Base-by-base conservation (phyloP, 1,284 basidiomycete genomes). In the Cutaneotrichosporon arboriforme region DNA sequence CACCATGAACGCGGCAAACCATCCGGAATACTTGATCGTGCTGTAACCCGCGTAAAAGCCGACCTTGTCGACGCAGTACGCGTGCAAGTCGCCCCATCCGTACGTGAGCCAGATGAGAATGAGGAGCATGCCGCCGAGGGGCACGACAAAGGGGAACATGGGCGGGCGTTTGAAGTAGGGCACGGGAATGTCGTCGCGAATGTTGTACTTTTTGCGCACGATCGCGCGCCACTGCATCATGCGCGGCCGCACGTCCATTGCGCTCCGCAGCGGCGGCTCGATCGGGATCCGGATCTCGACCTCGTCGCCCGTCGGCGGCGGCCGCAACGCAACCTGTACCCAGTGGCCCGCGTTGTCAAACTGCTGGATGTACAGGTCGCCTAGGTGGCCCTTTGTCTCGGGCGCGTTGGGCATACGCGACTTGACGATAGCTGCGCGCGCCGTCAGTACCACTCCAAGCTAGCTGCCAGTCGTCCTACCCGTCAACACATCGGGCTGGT, bases 381-480 rank as follows among this genome's bases (percentile, higher is more conserved):
- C 67, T 12, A 64, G 49, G n/a, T 66, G 40, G 39, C 68, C 68
- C 35, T 58, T 58, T 31, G 47, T 39, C 20, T 55, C 34, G 10
- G 61, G 55, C 31, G 33, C 43, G 42, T 41, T 20, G 7, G 56
- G 49, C 18, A 46, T 42, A 15, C 58, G 51, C 26, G 60, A 48
- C 51, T 68, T 68, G 51, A 69, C 52, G 12, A 69, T 68, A 2
- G 66, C 66, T 13, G 37, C 14, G 26, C n/a, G n/a, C n/a, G n/a
- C n/a, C n/a, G 44, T 51, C 36, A 54, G 54, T 47, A 34, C 4
- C 21, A 33, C 23, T 14, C 14, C 9, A 12, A 4, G 37, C 4
- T 43, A 17, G 14, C 18, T 9, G 17, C 9, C 20, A 12, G 15
- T 8, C 5, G 43, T 57, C 66, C 31, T 39, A 66, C 66, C 67